phyloP scores from a whole-genome alignment of 495 filamentous ascomycete genomes.

The Jackrogersella multiformis region DNA sequence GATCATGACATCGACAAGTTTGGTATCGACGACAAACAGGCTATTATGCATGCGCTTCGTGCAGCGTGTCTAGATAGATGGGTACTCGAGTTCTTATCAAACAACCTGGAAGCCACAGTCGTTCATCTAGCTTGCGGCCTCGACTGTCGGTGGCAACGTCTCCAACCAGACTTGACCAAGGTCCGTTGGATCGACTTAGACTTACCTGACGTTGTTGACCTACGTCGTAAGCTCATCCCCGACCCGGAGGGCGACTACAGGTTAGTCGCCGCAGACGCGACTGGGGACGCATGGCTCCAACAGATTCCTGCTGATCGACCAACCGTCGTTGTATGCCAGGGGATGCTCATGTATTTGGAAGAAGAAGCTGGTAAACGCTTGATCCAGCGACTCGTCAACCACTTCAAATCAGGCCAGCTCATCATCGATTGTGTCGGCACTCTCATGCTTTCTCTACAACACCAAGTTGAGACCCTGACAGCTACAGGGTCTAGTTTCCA shows the following conservation, averaged over 20 bases:
- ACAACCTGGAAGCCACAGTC: conserved; percentile 34
- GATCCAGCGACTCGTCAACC: conserved; percentile 30
- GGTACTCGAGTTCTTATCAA: conserved; percentile 34
- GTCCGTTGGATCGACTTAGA: conserved; percentile 44
- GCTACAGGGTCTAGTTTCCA: conserved; percentile 31
- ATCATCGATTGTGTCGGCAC: conserved; percentile 37
- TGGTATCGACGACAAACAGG: conserved; percentile 14
- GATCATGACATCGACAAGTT: conserved; percentile 32
- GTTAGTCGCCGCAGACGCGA: conserved; percentile 29
- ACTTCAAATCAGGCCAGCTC: conserved; percentile 41
- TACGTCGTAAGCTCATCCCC: conserved; percentile 34
- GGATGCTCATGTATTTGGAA: conserved; percentile 42
- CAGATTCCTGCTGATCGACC: conserved; percentile 38
- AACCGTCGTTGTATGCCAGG: conserved; percentile 36
- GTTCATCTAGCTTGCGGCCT: conserved; percentile 44
- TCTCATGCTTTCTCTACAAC: conserved; percentile 22
- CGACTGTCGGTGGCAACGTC: conserved; percentile 37
- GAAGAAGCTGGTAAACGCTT: conserved; percentile 30
- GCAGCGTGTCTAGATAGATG: conserved; percentile 29
- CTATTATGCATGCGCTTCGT: conserved; percentile 18
- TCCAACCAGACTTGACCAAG: conserved; percentile 26
- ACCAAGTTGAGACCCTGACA: conserved; percentile 7
- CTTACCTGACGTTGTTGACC: conserved; percentile 35
- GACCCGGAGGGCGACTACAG: conserved; percentile 35
- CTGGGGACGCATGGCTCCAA: conserved; percentile 34